A percentile compares a stretch with the other conserved stretches of the same genome.
These are phyloP conservation scores for Coelastrella sp. DNA, from an alignment of 139 green algal genomes.

Conservation along the genomic window DNA sequence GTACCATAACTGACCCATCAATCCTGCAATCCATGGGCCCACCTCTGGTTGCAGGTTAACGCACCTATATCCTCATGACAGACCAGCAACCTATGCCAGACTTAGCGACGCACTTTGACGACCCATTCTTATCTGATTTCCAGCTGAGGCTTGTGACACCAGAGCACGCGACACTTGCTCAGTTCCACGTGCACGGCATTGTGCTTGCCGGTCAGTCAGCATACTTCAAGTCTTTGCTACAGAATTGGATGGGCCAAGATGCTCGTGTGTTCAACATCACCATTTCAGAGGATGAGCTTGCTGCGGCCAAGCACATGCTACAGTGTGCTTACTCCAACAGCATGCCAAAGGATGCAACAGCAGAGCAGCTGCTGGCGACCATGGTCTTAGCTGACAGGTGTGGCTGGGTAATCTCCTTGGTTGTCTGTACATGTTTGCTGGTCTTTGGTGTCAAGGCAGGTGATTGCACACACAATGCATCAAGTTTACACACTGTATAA, in stretches of 20 bases:
- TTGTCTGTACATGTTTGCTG: too few relatives aligned
- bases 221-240: constrained; percentile 48
- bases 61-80: neutral
- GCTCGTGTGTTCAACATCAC: constrained; percentile 2
- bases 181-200: constrained; percentile 43
- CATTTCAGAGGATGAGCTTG: constrained; percentile 17
- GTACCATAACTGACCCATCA: too few relatives aligned
- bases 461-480: too few relatives aligned
- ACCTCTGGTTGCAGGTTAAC: neutral
- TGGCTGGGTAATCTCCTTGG: neutral
- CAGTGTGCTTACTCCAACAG: constrained; percentile 28
- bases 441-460: too few relatives aligned
- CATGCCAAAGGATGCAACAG: constrained; percentile 17
- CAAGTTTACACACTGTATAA: too few relatives aligned
- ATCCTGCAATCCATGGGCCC: too few relatives aligned
- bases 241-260: constrained; percentile 43
- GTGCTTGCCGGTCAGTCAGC: constrained; percentile 46
- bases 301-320: constrained; percentile 37
- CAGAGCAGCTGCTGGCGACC: constrained; percentile 41
- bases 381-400: constrained; percentile 50
- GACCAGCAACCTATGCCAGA: constrained; percentile 10
- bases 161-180: neutral
- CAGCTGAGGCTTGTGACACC: neutral
- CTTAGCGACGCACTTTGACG: constrained; percentile 25
- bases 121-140: constrained; percentile 44